A percentile compares a stretch with the other conserved stretches of the same genome.
phyloP scores from a whole-genome alignment of 805 yeast genomes.

The Saccharomycopsis amapae region DNA sequence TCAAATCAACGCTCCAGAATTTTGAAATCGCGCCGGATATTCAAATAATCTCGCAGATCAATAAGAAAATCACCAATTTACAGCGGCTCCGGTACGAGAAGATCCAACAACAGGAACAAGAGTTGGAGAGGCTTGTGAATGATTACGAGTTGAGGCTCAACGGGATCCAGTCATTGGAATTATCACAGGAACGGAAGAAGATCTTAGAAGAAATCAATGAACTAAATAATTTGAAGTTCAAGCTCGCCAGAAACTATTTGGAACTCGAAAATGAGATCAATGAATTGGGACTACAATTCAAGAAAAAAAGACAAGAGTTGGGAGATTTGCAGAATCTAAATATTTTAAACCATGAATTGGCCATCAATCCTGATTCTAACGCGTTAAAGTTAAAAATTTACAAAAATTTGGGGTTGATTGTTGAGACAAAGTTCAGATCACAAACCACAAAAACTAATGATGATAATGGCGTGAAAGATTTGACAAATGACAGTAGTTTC shows the following conservation, averaged over 20 bases:
- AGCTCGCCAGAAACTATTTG: slow-evolving; percentile 45
- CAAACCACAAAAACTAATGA: too few species aligned
- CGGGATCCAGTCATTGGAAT: slow-evolving; percentile 24
- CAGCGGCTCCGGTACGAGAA: slow-evolving; percentile 28
- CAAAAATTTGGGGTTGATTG: slow-evolving; percentile 50
- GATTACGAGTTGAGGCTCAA: slow-evolving; percentile 14
- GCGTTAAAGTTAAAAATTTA: slow-evolving; percentile 51
- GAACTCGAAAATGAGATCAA: slow-evolving; percentile 41
- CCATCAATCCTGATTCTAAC: slow-evolving; percentile 37
- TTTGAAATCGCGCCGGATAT: slow-evolving; percentile 48
- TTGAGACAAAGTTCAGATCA: slow-evolving; percentile 30
- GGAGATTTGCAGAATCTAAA: slow-evolving; percentile 30
- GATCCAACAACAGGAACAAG: slow-evolving; percentile 23
- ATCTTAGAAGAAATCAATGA: slow-evolving; percentile 29
- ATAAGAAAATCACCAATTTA: slow-evolving; percentile 32
- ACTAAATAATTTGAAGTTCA: slow-evolving; percentile 40
- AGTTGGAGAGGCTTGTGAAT: slow-evolving; percentile 22
- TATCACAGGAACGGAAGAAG: slow-evolving; percentile 28
- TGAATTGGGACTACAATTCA: slow-evolving; percentile 33
- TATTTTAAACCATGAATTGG: slow-evolving; percentile 30
- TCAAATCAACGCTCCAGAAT: slow-evolving; percentile 39
- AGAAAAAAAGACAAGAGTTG: slow-evolving; percentile 33
- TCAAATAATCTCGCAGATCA: slow-evolving; percentile 38
- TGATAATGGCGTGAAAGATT: slow-evolving; percentile 43
- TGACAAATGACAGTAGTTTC: slow-evolving; percentile 29